phyloP scores from a whole-genome alignment of 2,329 filamentous ascomycete genomes.

The Aspergillus nomiae region DNA sequence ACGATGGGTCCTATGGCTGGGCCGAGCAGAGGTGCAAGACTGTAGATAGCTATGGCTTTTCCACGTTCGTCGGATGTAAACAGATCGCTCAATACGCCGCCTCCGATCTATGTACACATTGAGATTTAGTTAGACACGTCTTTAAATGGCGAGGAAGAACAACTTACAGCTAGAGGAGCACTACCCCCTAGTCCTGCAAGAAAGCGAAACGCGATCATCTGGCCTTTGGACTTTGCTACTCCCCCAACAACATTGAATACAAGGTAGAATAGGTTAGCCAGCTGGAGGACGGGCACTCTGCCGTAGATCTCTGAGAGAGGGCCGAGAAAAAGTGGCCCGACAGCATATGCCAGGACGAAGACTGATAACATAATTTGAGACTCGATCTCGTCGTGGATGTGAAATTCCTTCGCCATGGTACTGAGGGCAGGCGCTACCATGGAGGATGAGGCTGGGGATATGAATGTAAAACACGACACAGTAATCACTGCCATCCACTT shows the following conservation, averaged over 20 bases:
- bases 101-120: conserved; percentile 50
- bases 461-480: conserved; percentile 60
- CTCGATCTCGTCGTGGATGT: conserved; percentile 49
- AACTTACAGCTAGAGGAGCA: conserved; percentile 27
- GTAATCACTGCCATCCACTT: conserved; percentile 61
- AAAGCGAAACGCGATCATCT: conserved; percentile 56
- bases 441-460: conserved; percentile 64
- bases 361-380: conserved; percentile 54
- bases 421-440: conserved; percentile 58
- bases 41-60: conserved; percentile 63
- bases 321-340: conserved; percentile 24
- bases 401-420: conserved; percentile 55
- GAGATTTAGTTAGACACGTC: background rate
- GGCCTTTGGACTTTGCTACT: conserved; percentile 42
- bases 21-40: conserved; percentile 63
- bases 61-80: conserved; percentile 64
- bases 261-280: conserved; percentile 18
- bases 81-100: conserved; percentile 49
- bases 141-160: background rate
- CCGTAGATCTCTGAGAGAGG: conserved; percentile 24
- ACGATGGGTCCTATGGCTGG: conserved; percentile 66
- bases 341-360: conserved; percentile 57
- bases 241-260: conserved; percentile 18
- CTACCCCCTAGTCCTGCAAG: conserved; percentile 61
- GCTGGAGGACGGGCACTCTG: conserved; percentile 15